These are phyloP conservation scores for Jamesozyma lodderae DNA, from an alignment of 805 yeast species.

Conservation along the genomic window DNA sequence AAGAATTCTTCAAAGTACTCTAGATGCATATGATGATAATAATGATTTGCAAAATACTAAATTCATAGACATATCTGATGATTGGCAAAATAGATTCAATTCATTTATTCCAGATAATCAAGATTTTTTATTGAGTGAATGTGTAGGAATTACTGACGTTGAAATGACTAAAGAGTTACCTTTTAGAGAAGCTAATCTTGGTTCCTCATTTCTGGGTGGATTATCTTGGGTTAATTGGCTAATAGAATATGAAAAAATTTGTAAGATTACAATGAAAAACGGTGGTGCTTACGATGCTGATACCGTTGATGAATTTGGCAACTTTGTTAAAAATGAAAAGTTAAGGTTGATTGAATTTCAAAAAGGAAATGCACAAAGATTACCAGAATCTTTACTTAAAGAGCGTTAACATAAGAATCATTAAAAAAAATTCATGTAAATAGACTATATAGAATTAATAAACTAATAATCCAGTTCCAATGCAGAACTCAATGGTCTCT, in stretches of 20 bases:
- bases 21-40: too few species aligned
- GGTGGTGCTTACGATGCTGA: not conserved
- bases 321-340: not conserved
- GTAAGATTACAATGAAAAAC: not conserved
- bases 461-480: conserved; percentile 30
- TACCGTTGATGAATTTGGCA: not conserved
- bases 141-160: conserved; percentile 6
- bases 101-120: conserved; percentile 1
- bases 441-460: not conserved
- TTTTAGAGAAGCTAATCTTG: not conserved
- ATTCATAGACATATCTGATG: conserved; percentile 2
- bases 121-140: conserved; percentile 7
- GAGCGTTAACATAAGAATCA: not conserved
- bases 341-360: not conserved
- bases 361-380: too few species aligned
- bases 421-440: not conserved
- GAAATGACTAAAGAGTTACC: not conserved
- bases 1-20: not conserved
- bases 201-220: not conserved
- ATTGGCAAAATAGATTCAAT: conserved; percentile 6
- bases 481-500: conserved; percentile 20
- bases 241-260: not conserved
- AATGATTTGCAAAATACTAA: not conserved
- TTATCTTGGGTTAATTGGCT: not conserved
- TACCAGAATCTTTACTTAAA: too few species aligned